Conservation (phyloP, 2,329 filamentous ascomycete species). For the Bipolaris sorokiniana region DNA sequence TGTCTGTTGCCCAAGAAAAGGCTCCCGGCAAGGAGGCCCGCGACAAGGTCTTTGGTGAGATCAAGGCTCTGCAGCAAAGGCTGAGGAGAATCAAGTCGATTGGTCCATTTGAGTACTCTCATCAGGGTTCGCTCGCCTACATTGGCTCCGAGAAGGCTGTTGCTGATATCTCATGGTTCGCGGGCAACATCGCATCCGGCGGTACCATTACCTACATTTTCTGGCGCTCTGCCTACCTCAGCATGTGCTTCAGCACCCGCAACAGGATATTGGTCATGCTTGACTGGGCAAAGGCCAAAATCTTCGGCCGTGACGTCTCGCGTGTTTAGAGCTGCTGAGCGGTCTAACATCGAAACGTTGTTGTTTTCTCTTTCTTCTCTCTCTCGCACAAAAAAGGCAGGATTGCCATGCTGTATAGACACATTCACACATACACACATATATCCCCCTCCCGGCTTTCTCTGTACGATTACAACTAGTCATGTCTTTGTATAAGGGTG, state of each 20-base stretch:
- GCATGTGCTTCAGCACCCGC: slow-evolving; percentile 99
- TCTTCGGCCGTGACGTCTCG: slow-evolving; percentile 94
- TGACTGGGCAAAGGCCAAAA: slow-evolving; percentile 96
- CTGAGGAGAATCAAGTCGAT: slow-evolving; percentile 90
- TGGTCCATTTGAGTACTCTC: slow-evolving; percentile 97
- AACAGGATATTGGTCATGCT: slow-evolving; percentile 92
- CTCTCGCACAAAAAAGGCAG: slow-evolving; percentile 2
- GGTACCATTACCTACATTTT: slow-evolving; percentile 96
- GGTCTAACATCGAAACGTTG: not conserved
- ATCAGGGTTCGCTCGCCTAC: slow-evolving; percentile 95
- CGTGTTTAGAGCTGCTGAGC: slow-evolving; percentile 59
- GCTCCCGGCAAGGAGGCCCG: slow-evolving; percentile 69
- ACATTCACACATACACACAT: slow-evolving; percentile 2
- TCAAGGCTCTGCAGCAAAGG: slow-evolving; percentile 85
- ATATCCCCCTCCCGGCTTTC: not conserved
- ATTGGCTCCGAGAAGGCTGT: slow-evolving; percentile 98
- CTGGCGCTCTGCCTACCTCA: slow-evolving; percentile 97
- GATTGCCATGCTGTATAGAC: slow-evolving; percentile 1
- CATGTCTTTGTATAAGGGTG: slow-evolving; percentile 16
- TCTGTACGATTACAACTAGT: slow-evolving; percentile 13
- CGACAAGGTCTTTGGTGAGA: slow-evolving; percentile 70
- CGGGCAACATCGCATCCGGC: slow-evolving; percentile 92
- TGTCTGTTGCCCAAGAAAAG: slow-evolving; percentile 67
- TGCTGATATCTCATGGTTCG: slow-evolving; percentile 95
- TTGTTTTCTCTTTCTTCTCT: not conserved